Conservation (phyloP, 78 protist species). For the Dictyostelium discoideum region DNA sequence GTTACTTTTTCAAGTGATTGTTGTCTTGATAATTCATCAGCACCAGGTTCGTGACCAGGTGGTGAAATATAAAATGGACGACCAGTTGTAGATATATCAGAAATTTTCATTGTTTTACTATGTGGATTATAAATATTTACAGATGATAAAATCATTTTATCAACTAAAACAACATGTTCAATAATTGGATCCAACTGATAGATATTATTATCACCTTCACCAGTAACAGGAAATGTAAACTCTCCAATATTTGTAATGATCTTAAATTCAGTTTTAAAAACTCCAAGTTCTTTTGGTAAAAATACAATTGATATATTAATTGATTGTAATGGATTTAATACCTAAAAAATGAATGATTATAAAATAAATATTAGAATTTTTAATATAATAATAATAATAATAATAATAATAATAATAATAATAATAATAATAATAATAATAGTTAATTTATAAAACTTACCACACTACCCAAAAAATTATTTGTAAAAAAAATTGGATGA, state of each 20-base stretch:
- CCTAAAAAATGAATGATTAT: not conserved
- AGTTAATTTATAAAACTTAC: not conserved
- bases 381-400: too few species aligned
- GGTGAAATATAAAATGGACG: conserved; percentile 26
- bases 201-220: not conserved
- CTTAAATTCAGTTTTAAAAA: conserved; percentile 7
- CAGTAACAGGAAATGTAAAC: conserved; percentile 7
- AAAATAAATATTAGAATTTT: not conserved
- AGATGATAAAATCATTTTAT: conserved; percentile 11
- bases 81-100: conserved; percentile 46
- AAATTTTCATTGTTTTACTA: conserved; percentile 49
- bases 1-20: not conserved
- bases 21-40: not conserved
- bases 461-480: conserved; percentile 10
- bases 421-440: too few species aligned
- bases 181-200: conserved; percentile 40
- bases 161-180: conserved; percentile 5
- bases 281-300: conserved; percentile 39
- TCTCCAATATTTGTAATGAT: conserved; percentile 31
- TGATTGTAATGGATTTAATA: conserved; percentile 7
- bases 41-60: not conserved
- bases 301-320: not conserved
- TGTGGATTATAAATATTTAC: conserved; percentile 60
- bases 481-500: conserved; percentile 17
- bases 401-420: too few species aligned